Evolutionary conservation across 306 rosid genomes (phyloP).

Genomic region (Quercus suber): DNA sequence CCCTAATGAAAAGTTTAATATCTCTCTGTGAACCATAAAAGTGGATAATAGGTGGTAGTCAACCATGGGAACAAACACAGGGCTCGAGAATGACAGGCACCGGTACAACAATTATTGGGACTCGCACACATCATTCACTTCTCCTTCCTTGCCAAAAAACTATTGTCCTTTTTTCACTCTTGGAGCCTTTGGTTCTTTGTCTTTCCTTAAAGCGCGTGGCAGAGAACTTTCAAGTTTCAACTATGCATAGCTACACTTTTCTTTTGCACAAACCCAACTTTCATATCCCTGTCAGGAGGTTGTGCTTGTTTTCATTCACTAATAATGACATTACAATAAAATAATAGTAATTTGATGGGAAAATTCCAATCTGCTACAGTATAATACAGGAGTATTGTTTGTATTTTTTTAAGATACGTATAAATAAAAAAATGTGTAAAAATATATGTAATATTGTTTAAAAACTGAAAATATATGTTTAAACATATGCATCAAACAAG

Average conservation of each 20-base stretch:
- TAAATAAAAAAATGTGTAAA: rapidly evolving
- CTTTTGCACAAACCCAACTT: too few relatives aligned
- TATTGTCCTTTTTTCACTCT: not conserved
- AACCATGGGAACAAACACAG: constrained; percentile 71
- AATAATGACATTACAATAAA: not conserved
- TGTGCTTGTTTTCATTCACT: not conserved
- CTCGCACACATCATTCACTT: constrained; percentile 30
- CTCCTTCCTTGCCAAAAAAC: not conserved
- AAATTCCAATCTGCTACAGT: too few relatives aligned
- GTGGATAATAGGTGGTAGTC: constrained; percentile 37
- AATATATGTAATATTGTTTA: rapidly evolving
- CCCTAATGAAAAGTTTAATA: not conserved
- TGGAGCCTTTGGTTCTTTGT: not conserved
- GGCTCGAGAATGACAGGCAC: constrained; percentile 69
- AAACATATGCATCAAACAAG: rapidly evolving
- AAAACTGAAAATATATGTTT: too few relatives aligned
- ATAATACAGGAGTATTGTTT: not conserved
- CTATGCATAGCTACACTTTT: not conserved
- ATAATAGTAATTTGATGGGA: not conserved
- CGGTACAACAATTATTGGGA: constrained; percentile 45
- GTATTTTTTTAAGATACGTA: rapidly evolving
- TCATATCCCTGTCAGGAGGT: too few relatives aligned
- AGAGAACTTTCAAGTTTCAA: not conserved
- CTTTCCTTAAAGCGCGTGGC: constrained; percentile 12
- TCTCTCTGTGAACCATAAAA: constrained; percentile 5